Conservation (phyloP, 2,329 filamentous ascomycete species). For the Trichoderma arundinaceum region DNA sequence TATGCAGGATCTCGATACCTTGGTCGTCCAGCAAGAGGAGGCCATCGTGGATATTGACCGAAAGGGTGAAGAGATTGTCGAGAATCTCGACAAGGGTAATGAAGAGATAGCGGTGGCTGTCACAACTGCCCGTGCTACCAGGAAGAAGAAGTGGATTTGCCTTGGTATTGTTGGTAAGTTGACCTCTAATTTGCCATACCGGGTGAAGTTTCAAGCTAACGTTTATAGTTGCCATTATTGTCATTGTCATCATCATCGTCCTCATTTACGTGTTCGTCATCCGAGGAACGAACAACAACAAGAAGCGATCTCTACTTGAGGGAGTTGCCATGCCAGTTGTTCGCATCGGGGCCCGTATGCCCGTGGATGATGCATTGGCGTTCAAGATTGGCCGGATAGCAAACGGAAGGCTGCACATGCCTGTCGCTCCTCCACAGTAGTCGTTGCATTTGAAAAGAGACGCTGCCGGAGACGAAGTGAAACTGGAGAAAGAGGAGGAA, state of each 20-base stretch:
- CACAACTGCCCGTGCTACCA: constrained; percentile 75
- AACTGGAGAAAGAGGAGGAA: background rate
- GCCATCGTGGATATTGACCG: constrained; percentile 81
- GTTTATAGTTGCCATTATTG: constrained; percentile 56
- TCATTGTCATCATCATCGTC: constrained; percentile 58
- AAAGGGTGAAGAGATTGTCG: constrained; percentile 83
- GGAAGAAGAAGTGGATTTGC: constrained; percentile 98
- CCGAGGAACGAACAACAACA: constrained; percentile 40
- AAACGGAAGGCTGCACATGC: constrained; percentile 21
- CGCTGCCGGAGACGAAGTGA: background rate
- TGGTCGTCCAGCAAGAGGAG: constrained; percentile 86
- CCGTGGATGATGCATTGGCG: background rate
- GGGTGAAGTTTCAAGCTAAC: constrained; percentile 37
- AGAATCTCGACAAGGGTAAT: constrained; percentile 85
- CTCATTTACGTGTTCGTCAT: constrained; percentile 55
- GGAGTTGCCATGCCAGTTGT: constrained; percentile 17
- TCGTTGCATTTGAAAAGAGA: background rate
- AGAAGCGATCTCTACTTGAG: constrained; percentile 43
- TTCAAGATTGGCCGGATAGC: constrained; percentile 10
- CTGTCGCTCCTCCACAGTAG: constrained; percentile 8
- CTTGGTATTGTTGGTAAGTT: constrained; percentile 71
- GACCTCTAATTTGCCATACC: background rate
- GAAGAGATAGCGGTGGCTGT: constrained; percentile 83
- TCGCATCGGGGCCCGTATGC: constrained; percentile 2
- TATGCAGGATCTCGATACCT: constrained; percentile 86